Conservation (phyloP, 805 yeast species). For the Middelhovenomyces tepae region DNA sequence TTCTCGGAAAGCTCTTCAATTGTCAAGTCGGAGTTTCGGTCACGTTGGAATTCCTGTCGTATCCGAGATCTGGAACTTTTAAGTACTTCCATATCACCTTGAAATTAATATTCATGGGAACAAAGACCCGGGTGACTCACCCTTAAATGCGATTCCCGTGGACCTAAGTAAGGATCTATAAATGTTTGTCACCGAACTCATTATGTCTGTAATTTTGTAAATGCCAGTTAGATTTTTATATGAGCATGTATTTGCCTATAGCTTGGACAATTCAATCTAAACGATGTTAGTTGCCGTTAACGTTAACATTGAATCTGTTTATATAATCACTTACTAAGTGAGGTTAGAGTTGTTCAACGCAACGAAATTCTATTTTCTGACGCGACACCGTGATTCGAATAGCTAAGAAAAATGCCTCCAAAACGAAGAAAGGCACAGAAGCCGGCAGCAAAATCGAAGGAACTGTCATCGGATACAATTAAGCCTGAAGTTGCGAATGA, state of each 20-base stretch:
- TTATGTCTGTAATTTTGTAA: conserved; percentile 4
- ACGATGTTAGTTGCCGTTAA: conserved; percentile 1
- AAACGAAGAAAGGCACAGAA: too few species aligned
- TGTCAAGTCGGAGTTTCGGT: conserved; percentile 22
- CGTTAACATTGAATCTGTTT: conserved; percentile 1
- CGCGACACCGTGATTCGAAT: too few species aligned
- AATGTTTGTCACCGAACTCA: conserved; percentile 16
- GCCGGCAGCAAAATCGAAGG: too few species aligned
- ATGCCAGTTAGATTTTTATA: conserved; percentile 1
- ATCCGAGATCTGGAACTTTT: conserved; percentile 17
- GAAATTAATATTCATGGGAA: conserved; percentile 18
- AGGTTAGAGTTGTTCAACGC: conserved; percentile 4
- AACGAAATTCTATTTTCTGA: neutral
- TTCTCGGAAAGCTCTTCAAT: conserved; percentile 44
- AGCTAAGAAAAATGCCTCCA: too few species aligned
- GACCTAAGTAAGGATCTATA: conserved; percentile 25
- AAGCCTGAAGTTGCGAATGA: too few species aligned
- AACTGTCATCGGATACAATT: too few species aligned
- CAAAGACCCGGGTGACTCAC: conserved; percentile 12
- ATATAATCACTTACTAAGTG: neutral
- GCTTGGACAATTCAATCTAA: conserved; percentile 2
- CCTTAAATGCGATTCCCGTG: conserved; percentile 25
- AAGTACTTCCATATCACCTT: too few species aligned
- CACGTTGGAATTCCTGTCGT: conserved; percentile 15
- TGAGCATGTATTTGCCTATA: neutral